Conservation (phyloP, 2,329 filamentous ascomycete genomes). For the Madurella fahalii region DNA sequence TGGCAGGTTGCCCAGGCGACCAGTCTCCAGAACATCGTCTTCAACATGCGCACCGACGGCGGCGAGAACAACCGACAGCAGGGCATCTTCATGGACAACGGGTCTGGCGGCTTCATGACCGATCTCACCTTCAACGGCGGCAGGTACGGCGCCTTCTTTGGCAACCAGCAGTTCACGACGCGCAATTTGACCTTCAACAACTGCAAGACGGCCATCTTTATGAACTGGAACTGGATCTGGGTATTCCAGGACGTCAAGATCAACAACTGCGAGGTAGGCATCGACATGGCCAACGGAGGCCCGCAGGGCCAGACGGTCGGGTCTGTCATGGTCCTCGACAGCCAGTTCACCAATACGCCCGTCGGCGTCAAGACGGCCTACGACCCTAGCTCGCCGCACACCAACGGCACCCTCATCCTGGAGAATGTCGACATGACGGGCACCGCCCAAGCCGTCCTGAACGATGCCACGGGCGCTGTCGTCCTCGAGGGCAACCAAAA, state of each 20-base stretch:
- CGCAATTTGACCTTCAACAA: constrained; percentile 78
- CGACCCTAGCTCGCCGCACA: constrained; percentile 54
- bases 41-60: constrained; percentile 70
- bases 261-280: constrained; percentile 68
- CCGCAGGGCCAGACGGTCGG: constrained; percentile 70
- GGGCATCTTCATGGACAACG: constrained; percentile 82
- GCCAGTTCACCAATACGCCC: constrained; percentile 68
- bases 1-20: constrained; percentile 86
- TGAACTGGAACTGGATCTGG: constrained; percentile 94
- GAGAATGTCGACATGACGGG: constrained; percentile 85
- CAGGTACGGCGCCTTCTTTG: constrained; percentile 71
- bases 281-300: constrained; percentile 70
- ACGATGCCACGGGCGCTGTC: constrained; percentile 49
- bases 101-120: constrained; percentile 77
- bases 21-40: constrained; percentile 74
- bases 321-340: constrained; percentile 79
- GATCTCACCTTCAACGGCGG: constrained; percentile 83
- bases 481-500: constrained; percentile 67
- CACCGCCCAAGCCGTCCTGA: constrained; percentile 62
- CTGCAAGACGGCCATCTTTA: constrained; percentile 77
- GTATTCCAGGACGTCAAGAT: constrained; percentile 72
- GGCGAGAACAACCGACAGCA: constrained; percentile 63
- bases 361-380: constrained; percentile 77
- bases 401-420: constrained; percentile 77
- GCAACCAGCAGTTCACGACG: constrained; percentile 83